phyloP scores from a whole-genome alignment of 805 yeast species.

The Scheffersomyces stipitis region DNA sequence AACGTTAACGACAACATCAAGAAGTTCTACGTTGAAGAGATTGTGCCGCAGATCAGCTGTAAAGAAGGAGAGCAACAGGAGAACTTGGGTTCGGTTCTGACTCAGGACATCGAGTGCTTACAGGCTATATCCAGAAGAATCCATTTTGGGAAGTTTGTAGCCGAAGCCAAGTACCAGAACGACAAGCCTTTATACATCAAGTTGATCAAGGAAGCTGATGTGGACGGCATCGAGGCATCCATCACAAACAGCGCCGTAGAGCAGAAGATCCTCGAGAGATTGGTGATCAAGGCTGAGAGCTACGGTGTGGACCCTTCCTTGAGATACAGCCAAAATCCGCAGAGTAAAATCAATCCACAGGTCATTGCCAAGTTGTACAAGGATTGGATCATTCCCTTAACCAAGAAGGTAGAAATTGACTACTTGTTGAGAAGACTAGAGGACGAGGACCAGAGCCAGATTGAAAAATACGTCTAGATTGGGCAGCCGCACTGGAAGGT shows the following conservation, averaged over 20 bases:
- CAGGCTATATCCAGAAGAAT: constrained; percentile 89
- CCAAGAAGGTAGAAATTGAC: constrained; percentile 93
- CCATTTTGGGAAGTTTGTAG: constrained; percentile 97
- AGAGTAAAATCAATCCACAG: constrained; percentile 78
- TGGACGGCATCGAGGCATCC: constrained; percentile 69
- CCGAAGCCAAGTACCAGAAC: constrained; percentile 83
- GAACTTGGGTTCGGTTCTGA: constrained; percentile 83
- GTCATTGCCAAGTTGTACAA: constrained; percentile 79
- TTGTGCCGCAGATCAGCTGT: constrained; percentile 73
- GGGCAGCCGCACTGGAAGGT: too few relatives aligned
- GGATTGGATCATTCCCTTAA: constrained; percentile 87
- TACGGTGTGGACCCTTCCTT: constrained; percentile 89
- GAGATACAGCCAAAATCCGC: constrained; percentile 63
- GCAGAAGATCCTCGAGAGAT: constrained; percentile 72
- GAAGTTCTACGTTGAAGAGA: constrained; percentile 64
- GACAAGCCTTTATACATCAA: constrained; percentile 64
- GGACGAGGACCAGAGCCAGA: constrained; percentile 36
- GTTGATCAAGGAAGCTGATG: constrained; percentile 65
- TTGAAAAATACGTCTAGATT: not conserved
- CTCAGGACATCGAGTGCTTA: constrained; percentile 80
- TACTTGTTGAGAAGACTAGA: constrained; percentile 83
- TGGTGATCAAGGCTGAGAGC: constrained; percentile 75
- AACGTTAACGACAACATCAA: constrained; percentile 73
- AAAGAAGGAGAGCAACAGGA: constrained; percentile 73
- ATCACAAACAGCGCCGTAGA: constrained; percentile 91